Percentiles rank a stretch among this genome's conserved stretches.
phyloP scores from a whole-genome alignment of 2,329 filamentous ascomycete species.

The Parastagonospora avenae region DNA sequence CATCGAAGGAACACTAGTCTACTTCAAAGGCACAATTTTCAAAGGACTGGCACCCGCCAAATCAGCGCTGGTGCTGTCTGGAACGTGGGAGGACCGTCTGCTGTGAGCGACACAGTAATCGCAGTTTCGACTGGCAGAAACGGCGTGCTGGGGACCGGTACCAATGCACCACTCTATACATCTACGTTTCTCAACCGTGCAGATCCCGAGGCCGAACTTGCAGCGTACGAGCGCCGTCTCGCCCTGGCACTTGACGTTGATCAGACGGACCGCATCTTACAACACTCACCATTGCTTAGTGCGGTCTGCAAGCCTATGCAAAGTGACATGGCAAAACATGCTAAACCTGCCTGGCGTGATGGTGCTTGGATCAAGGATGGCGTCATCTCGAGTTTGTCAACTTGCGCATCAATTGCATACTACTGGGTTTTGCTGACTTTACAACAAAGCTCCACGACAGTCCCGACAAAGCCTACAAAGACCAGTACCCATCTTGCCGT shows the following conservation, averaged over 20 bases:
- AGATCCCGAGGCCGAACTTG: slow-evolving; percentile 64
- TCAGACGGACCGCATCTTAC: slow-evolving; percentile 68
- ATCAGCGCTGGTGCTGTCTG: slow-evolving; percentile 74
- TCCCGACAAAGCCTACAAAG: slow-evolving; percentile 32
- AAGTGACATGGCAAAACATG: slow-evolving; percentile 3
- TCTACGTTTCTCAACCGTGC: slow-evolving; percentile 60
- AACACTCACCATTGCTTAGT: slow-evolving; percentile 23
- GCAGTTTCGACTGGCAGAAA: slow-evolving; percentile 66
- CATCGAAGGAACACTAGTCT: slow-evolving; percentile 23
- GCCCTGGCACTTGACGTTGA: slow-evolving; percentile 84
- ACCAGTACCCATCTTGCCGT: slow-evolving; percentile 71
- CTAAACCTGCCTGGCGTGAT: slow-evolving; percentile 47
- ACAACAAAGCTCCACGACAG: slow-evolving; percentile 30
- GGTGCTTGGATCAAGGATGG: slow-evolving; percentile 48
- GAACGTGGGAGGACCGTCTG: slow-evolving; percentile 74
- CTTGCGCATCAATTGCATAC: slow-evolving; percentile 9
- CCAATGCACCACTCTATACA: slow-evolving; percentile 69
- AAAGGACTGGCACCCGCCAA: slow-evolving; percentile 43
- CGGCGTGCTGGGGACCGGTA: slow-evolving; percentile 69
- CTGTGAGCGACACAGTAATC: slow-evolving; percentile 57
- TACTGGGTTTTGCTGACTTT: slow-evolving; percentile 16
- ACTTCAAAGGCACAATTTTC: slow-evolving; percentile 28
- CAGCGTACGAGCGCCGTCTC: slow-evolving; percentile 74
- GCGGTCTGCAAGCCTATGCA: slow-evolving; percentile 6
- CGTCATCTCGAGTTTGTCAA: slow-evolving; percentile 38